Percentiles rank a stretch among this genome's conserved stretches.
Evolutionary conservation across 2,329 filamentous ascomycete genomes (phyloP).

Genomic region (Pezicula radicicola): DNA sequence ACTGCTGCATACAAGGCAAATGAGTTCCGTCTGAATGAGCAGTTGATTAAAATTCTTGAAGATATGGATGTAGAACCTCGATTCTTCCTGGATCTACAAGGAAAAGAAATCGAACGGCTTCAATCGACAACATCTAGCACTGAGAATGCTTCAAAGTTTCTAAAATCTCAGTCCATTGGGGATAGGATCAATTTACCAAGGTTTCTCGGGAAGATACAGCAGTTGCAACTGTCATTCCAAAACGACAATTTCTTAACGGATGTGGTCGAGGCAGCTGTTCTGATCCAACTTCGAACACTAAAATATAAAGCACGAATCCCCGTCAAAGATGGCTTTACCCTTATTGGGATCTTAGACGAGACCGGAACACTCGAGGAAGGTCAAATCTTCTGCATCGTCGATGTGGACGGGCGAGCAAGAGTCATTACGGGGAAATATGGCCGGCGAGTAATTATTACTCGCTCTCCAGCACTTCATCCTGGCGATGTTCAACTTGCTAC

Average conservation of each 20-base stretch:
- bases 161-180: conserved; percentile 59
- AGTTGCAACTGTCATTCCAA: conserved; percentile 61
- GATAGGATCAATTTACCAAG: conserved; percentile 55
- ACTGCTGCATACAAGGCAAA: conserved; percentile 65
- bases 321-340: conserved; percentile 64
- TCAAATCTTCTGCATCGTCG: conserved; percentile 64
- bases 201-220: conserved; percentile 57
- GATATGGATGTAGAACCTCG: conserved; percentile 60
- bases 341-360: conserved; percentile 85
- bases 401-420: conserved; percentile 31
- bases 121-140: conserved; percentile 55
- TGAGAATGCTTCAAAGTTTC: conserved; percentile 62
- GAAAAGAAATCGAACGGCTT: conserved; percentile 56
- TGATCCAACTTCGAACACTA: conserved; percentile 69
- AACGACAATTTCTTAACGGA: conserved; percentile 66
- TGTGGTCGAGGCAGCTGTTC: conserved; percentile 65
- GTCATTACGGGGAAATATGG: conserved; percentile 26
- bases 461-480: conserved; percentile 76
- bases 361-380: conserved; percentile 63
- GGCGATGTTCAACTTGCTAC: conserved; percentile 71
- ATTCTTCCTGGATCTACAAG: conserved; percentile 65
- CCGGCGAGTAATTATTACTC: conserved; percentile 67
- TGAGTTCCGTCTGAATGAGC: conserved; percentile 70
- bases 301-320: conserved; percentile 79
- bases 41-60: conserved; percentile 82